Conservation (phyloP, 2,329 filamentous ascomycete species). For the Talaromyces verruculosus region DNA sequence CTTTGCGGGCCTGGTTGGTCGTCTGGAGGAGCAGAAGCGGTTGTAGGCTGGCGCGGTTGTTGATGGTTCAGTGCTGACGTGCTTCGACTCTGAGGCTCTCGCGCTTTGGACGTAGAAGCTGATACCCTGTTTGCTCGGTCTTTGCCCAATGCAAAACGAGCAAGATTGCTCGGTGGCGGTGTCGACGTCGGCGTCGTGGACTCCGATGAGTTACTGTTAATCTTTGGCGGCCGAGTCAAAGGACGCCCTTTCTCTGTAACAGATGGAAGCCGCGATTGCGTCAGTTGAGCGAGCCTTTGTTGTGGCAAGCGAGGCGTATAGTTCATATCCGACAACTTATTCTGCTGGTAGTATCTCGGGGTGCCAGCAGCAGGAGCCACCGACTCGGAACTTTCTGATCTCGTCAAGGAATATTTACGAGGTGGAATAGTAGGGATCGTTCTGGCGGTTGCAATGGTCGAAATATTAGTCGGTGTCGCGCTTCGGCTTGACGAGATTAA, state of each 20-base stretch:
- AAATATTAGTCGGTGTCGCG: neutral
- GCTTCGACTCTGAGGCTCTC: neutral
- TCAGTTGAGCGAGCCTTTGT: conserved; percentile 5
- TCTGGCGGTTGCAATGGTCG: neutral
- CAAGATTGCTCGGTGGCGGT: conserved; percentile 3
- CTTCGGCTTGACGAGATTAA: conserved; percentile 3
- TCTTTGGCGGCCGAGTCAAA: conserved; percentile 13
- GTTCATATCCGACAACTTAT: neutral
- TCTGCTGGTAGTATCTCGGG: conserved; percentile 5
- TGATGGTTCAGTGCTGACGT: neutral
- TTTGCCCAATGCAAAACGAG: conserved; percentile 9
- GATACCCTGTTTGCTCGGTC: conserved; percentile 12
- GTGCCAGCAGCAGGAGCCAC: neutral
- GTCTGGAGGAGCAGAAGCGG: neutral
- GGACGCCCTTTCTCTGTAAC: conserved; percentile 3
- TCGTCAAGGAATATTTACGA: conserved; percentile 17
- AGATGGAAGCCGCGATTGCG: conserved; percentile 14
- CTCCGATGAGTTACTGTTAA: neutral
- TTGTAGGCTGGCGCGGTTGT: neutral
- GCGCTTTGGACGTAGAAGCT: neutral
- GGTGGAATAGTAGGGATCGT: conserved; percentile 7
- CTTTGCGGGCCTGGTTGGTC: neutral
- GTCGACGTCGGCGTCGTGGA: neutral
- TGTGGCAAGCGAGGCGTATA: conserved; percentile 6
- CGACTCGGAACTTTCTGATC: neutral